phyloP scores from a whole-genome alignment of 225 moss, liverwort and hornwort species.

The Polytrichum commune region DNA sequence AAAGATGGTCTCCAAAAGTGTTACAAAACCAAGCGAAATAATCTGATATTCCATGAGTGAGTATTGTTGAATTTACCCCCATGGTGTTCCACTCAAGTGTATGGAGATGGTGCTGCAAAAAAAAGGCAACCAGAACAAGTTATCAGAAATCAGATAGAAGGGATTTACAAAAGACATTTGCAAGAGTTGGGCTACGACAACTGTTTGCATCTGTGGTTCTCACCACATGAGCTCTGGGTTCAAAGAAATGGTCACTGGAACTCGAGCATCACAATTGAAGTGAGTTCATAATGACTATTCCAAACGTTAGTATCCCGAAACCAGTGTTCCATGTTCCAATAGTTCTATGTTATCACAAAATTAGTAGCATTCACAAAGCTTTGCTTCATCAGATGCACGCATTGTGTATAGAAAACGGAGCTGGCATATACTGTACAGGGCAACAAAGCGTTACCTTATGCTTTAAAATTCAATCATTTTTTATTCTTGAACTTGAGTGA shows the following conservation, averaged over 20 bases:
- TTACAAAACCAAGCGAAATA: background rate
- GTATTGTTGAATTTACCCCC: slow-evolving; percentile 61
- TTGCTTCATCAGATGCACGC: background rate
- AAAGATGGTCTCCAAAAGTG: background rate
- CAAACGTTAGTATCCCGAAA: too few species aligned
- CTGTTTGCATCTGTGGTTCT: background rate
- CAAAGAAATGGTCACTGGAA: background rate
- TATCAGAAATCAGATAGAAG: too few species aligned
- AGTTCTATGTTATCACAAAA: too few species aligned
- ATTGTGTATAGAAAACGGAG: background rate
- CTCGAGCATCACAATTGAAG: background rate
- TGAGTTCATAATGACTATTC: background rate
- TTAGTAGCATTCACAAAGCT: background rate
- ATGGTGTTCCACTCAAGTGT: slow-evolving; percentile 77
- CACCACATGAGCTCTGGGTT: background rate
- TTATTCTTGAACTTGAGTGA: too few species aligned
- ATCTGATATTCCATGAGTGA: background rate
- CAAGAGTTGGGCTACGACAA: too few species aligned
- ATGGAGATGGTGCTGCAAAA: slow-evolving; percentile 91
- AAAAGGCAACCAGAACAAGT: slow-evolving; percentile 13
- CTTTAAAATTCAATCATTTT: too few species aligned
- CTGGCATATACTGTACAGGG: background rate
- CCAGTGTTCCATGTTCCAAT: too few species aligned
- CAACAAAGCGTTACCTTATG: background rate
- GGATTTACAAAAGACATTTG: too few species aligned